These are phyloP conservation scores for Eucalyptus urophylla DNA, from an alignment of 345 rosid genomes.

Conservation along the genomic window DNA sequence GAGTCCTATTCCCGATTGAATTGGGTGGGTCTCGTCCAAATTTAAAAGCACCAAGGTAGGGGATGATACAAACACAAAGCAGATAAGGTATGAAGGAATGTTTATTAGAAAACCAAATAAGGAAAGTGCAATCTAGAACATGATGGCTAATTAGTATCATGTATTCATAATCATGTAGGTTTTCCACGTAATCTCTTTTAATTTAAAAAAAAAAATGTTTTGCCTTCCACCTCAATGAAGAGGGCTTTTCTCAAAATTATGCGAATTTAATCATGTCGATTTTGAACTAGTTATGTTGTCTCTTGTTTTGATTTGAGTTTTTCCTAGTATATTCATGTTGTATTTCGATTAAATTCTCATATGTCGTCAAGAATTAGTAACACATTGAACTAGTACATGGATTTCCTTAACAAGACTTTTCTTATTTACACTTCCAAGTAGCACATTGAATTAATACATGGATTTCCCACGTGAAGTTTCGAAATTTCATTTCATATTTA, in stretches of 20 bases:
- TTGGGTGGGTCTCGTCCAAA: not conserved
- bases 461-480: not conserved
- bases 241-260: not conserved
- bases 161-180: not conserved
- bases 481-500: not conserved
- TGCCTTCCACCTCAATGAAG: not conserved
- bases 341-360: not conserved
- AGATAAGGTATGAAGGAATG: not conserved
- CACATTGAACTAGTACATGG: not conserved
- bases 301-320: not conserved
- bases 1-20: not conserved
- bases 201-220: not conserved
- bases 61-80: not conserved
- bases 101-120: not conserved
- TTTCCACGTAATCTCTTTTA: not conserved
- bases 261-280: not conserved
- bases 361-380: not conserved
- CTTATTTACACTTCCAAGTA: not conserved
- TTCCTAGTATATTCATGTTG: not conserved
- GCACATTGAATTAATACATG: not conserved
- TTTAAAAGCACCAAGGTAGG: not conserved
- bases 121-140: not conserved
- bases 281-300: not conserved
- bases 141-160: not conserved
- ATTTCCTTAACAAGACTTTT: not conserved